Conservation (phyloP, 768 basidiomycete species). For the Coprinopsis sp. region DNA sequence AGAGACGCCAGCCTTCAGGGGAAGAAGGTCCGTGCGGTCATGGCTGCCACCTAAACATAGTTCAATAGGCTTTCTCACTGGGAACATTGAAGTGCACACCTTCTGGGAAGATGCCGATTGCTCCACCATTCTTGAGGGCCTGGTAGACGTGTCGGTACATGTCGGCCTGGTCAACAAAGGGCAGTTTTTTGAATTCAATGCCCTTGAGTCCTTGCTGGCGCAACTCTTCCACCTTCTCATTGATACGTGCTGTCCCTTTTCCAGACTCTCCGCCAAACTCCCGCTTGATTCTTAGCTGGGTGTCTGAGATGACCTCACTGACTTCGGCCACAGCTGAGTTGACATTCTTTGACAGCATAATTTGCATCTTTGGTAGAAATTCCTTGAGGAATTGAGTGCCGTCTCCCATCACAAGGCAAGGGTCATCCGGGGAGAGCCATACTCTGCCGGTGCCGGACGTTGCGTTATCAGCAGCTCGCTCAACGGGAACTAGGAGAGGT, state of each 20-base stretch:
- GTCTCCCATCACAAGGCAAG: slow-evolving; percentile 77
- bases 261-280: slow-evolving; percentile 83
- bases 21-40: slow-evolving; percentile 93
- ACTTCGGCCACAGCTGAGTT: slow-evolving; percentile 80
- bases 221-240: slow-evolving; percentile 62
- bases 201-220: slow-evolving; percentile 54
- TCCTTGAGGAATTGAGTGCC: slow-evolving; percentile 74
- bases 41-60: slow-evolving; percentile 81
- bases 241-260: slow-evolving; percentile 61
- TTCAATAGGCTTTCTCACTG: neutral
- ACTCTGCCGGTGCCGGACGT: slow-evolving; percentile 71
- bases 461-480: slow-evolving; percentile 84
- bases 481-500: slow-evolving; percentile 71
- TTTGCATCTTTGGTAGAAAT: slow-evolving; percentile 74
- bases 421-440: slow-evolving; percentile 67
- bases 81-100: slow-evolving; percentile 40
- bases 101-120: slow-evolving; percentile 98
- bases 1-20: slow-evolving; percentile 95
- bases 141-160: slow-evolving; percentile 95
- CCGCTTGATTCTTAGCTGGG: slow-evolving; percentile 75
- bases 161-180: slow-evolving; percentile 87
- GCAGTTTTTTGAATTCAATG: slow-evolving; percentile 75
- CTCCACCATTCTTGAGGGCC: slow-evolving; percentile 76
- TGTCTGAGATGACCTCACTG: slow-evolving; percentile 84
- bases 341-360: slow-evolving; percentile 79